Conservation (phyloP, 257 asterid genomes). For the Osmanthus fragrans region DNA sequence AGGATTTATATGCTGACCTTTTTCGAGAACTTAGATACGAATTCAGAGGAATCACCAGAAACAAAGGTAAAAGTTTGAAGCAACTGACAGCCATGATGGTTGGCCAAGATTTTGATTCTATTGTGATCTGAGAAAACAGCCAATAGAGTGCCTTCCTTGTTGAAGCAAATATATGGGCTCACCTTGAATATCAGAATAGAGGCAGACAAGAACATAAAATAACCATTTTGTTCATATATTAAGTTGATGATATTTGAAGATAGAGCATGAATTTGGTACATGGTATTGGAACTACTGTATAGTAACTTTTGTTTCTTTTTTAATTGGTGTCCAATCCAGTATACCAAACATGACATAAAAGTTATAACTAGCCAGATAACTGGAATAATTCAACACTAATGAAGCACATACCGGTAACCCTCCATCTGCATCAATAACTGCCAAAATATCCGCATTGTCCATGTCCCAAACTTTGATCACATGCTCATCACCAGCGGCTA, state of each 20-base stretch:
- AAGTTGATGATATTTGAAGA: background rate
- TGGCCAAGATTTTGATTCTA: conserved; percentile 67
- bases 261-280: background rate
- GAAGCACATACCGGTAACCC: conserved; percentile 51
- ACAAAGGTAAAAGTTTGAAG: conserved; percentile 35
- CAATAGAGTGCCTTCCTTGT: conserved; percentile 52
- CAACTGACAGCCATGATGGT: conserved; percentile 43
- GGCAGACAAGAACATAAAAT: conserved; percentile 3
- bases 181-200: conserved; percentile 40
- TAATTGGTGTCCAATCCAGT: background rate
- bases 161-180: conserved; percentile 60
- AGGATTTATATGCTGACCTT: conserved; percentile 37
- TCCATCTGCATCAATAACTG: conserved; percentile 59
- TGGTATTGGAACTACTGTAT: no score
- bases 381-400: background rate
- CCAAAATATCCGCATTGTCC: conserved; percentile 39
- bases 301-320: background rate
- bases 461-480: conserved; percentile 71
- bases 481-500: conserved; percentile 71
- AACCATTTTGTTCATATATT: background rate
- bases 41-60: conserved; percentile 31
- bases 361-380: background rate
- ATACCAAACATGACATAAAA: background rate
- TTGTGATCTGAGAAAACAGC: conserved; percentile 56
- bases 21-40: conserved; percentile 30